Conservation (phyloP, 441 rosid species). For the Erodium chrysanthum region DNA sequence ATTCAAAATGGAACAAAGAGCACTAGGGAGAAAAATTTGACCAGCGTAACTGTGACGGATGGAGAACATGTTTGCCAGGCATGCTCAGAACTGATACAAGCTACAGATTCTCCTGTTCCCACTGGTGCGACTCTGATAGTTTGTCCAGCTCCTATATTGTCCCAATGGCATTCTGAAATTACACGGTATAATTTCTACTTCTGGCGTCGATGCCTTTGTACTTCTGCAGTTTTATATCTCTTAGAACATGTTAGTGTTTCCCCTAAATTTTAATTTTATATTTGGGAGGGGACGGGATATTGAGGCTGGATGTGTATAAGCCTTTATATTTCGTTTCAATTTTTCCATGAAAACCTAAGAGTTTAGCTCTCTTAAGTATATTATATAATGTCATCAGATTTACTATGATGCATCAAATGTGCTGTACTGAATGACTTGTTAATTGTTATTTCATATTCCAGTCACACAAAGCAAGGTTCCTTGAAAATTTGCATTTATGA, state of each 20-base stretch:
- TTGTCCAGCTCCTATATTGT: slow-evolving; percentile 91
- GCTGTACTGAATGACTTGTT: slow-evolving; percentile 19
- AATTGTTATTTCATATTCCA: slow-evolving; percentile 28
- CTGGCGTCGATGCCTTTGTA: background rate
- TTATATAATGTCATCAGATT: background rate
- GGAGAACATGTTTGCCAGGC: slow-evolving; percentile 68
- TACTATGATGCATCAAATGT: background rate
- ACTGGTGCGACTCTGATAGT: slow-evolving; percentile 91
- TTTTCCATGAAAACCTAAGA: background rate
- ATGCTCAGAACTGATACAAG: slow-evolving; percentile 71
- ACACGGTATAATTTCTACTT: slow-evolving; percentile 41
- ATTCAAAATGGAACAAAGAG: slow-evolving; percentile 23
- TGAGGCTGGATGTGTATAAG: background rate
- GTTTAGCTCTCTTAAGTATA: background rate
- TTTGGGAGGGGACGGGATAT: background rate
- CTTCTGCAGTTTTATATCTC: slow-evolving; percentile 1
- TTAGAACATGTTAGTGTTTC: background rate
- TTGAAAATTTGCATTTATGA: slow-evolving; percentile 63
- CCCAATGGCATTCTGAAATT: slow-evolving; percentile 91
- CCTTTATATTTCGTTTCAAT: background rate
- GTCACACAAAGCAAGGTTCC: slow-evolving; percentile 81
- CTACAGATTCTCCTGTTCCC: slow-evolving; percentile 61
- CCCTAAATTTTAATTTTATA: background rate
- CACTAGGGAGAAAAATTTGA: slow-evolving; percentile 39
- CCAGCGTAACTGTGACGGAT: slow-evolving; percentile 46